Conservation (phyloP, 2,329 filamentous ascomycete species). For the Cladosporium sp. region DNA sequence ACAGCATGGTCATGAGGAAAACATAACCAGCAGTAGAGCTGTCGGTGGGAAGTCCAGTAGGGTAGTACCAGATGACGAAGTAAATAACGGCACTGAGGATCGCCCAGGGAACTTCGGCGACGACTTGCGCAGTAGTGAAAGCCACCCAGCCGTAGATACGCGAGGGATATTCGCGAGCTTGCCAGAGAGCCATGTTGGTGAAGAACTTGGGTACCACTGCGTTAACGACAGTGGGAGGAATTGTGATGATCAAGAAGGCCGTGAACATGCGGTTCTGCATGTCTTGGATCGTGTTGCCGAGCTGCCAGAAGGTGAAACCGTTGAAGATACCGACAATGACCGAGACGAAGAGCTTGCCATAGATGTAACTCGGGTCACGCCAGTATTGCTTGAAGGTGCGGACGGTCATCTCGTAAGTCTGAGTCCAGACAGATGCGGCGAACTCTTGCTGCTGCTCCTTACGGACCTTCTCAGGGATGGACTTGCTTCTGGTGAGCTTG, state of each 20-base stretch:
- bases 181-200: slow-evolving; percentile 70
- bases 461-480: slow-evolving; percentile 38
- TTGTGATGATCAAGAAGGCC: slow-evolving; percentile 57
- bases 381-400: slow-evolving; percentile 73
- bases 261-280: slow-evolving; percentile 81
- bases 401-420: slow-evolving; percentile 68
- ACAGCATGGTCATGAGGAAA: slow-evolving; percentile 76
- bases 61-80: slow-evolving; percentile 76
- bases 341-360: slow-evolving; percentile 72
- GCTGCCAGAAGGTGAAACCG: slow-evolving; percentile 74
- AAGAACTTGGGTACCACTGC: slow-evolving; percentile 77
- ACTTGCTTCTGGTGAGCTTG: slow-evolving; percentile 57
- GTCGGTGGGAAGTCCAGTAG: slow-evolving; percentile 68
- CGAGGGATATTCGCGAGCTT: slow-evolving; percentile 70
- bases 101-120: slow-evolving; percentile 72
- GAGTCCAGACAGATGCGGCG: slow-evolving; percentile 64
- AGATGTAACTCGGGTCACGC: slow-evolving; percentile 75
- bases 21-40: slow-evolving; percentile 70
- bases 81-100: slow-evolving; percentile 68
- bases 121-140: slow-evolving; percentile 71
- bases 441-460: slow-evolving; percentile 52
- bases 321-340: slow-evolving; percentile 76
- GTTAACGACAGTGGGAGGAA: slow-evolving; percentile 73
- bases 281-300: slow-evolving; percentile 65
- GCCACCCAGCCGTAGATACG: slow-evolving; percentile 78